A percentile compares a stretch with the other conserved stretches of the same genome.
These are phyloP conservation scores for Tylopilus intermedius DNA, from an alignment of 768 basidiomycete species.

Conservation along the genomic window DNA sequence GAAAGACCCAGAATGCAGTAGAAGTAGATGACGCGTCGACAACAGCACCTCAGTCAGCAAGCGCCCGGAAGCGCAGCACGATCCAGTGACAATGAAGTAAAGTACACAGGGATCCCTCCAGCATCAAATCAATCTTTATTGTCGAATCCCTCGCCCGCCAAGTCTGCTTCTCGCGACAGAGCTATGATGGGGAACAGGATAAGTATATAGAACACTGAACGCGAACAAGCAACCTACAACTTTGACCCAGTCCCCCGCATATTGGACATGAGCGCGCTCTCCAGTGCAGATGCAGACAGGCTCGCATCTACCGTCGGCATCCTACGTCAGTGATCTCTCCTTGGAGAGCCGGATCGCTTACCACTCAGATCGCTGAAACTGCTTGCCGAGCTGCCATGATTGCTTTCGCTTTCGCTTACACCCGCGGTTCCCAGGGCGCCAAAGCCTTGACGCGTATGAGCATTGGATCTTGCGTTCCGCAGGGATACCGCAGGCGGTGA, in stretches of 20 bases:
- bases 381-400: slow-evolving; percentile 68
- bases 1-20: slow-evolving; percentile 22
- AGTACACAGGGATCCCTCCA: neutral
- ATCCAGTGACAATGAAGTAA: neutral
- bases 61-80: slow-evolving; percentile 1
- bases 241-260: slow-evolving; percentile 61
- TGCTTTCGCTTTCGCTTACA: slow-evolving; percentile 54
- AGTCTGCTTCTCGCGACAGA: slow-evolving; percentile 34
- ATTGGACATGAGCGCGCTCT: slow-evolving; percentile 77
- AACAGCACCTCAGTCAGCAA: slow-evolving; percentile 11
- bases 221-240: slow-evolving; percentile 46
- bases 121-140: slow-evolving; percentile 13
- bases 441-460: slow-evolving; percentile 44
- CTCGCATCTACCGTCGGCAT: slow-evolving; percentile 49
- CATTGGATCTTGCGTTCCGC: slow-evolving; percentile 48
- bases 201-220: neutral
- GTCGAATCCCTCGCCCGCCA: slow-evolving; percentile 24
- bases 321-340: neutral
- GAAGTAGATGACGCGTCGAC: slow-evolving; percentile 20
- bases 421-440: slow-evolving; percentile 36
- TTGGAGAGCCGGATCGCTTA: slow-evolving; percentile 30
- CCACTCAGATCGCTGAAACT: slow-evolving; percentile 87
- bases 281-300: slow-evolving; percentile 72
- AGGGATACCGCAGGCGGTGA: slow-evolving; percentile 59
- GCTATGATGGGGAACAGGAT: slow-evolving; percentile 17